Evolutionary conservation across 2,329 filamentous ascomycete genomes (phyloP).

Genomic region (Fusarium sp.): DNA sequence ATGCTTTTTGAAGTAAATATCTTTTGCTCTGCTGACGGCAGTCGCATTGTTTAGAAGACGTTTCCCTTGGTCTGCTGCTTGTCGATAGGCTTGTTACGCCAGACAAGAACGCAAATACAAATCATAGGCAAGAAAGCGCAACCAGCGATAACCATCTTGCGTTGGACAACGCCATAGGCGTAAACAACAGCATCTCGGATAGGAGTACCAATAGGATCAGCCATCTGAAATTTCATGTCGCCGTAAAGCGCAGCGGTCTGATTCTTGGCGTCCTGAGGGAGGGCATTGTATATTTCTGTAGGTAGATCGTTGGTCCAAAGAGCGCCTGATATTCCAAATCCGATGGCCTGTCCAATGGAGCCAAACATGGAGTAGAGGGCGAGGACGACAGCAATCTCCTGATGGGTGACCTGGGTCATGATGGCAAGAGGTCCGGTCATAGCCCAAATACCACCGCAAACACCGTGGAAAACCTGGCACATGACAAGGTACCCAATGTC

Average conservation of each 20-base stretch:
- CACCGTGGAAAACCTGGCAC: conserved; percentile 63
- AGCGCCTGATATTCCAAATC: conserved; percentile 47
- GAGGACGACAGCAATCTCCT: conserved; percentile 49
- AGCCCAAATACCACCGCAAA: conserved; percentile 64
- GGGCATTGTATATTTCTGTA: conserved; percentile 60
- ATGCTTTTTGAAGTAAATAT: background rate
- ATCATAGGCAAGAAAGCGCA: conserved; percentile 49
- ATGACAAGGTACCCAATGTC: conserved; percentile 60
- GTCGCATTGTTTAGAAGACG: conserved; percentile 55
- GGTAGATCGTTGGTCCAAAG: conserved; percentile 49
- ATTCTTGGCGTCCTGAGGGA: conserved; percentile 55
- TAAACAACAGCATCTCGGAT: conserved; percentile 65
- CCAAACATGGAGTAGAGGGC: conserved; percentile 47
- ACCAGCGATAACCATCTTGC: conserved; percentile 57
- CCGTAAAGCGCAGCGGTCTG: conserved; percentile 64
- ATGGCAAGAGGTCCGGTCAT: conserved; percentile 45
- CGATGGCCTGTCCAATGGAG: conserved; percentile 49
- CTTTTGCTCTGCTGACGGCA: background rate
- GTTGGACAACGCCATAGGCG: conserved; percentile 66
- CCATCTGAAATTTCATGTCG: conserved; percentile 62
- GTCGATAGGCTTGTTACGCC: conserved; percentile 61
- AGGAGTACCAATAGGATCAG: conserved; percentile 58
- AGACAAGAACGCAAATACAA: conserved; percentile 57
- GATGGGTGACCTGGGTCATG: conserved; percentile 47
- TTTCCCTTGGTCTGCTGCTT: conserved; percentile 62